These are phyloP conservation scores for Blastobotrys indianensis DNA, from an alignment of 1,139 yeast genomes.

Conservation along the genomic window DNA sequence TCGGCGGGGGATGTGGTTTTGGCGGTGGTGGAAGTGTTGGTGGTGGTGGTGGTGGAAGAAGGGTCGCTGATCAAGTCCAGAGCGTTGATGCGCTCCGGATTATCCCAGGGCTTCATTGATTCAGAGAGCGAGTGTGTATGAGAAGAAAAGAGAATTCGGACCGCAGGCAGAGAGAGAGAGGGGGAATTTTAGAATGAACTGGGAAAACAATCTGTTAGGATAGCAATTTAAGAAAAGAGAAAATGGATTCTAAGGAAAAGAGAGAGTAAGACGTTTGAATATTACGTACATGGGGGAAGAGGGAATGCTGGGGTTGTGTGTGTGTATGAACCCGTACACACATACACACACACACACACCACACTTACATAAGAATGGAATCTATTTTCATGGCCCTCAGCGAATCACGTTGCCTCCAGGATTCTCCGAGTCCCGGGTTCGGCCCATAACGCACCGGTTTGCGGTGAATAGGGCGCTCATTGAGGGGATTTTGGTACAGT, in stretches of 20 bases:
- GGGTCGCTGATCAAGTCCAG: slow-evolving; percentile 3
- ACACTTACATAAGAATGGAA: not conserved
- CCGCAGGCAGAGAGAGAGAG: not conserved
- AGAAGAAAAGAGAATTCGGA: too few relatives aligned
- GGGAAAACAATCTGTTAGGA: too few relatives aligned
- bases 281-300: not conserved
- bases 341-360: not conserved
- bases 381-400: too few relatives aligned
- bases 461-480: too few relatives aligned
- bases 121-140: too few relatives aligned
- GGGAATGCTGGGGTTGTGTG: too few relatives aligned
- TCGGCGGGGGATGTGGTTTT: not conserved
- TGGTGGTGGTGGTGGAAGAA: not conserved
- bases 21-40: not conserved
- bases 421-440: too few relatives aligned
- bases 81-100: not conserved
- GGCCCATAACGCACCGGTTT: too few relatives aligned
- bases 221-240: too few relatives aligned
- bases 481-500: too few relatives aligned
- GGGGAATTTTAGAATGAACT: not conserved
- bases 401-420: too few relatives aligned
- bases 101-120: not conserved
- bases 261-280: not conserved
- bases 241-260: not conserved
- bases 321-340: not conserved